Base-by-base conservation (phyloP, 257 asterid species). In the Scutellaria minor region DNA sequence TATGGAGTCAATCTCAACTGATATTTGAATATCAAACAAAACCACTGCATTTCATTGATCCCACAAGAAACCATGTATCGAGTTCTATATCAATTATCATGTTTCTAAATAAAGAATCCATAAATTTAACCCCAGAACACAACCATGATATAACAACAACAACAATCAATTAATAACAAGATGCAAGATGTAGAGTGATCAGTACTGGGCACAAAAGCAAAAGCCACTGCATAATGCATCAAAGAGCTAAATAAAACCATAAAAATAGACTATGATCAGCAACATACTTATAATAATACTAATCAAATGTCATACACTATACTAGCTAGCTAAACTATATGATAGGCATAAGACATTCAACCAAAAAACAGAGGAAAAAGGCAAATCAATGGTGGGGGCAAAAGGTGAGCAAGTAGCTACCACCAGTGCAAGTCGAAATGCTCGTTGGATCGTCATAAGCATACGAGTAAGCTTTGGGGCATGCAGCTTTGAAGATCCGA, bases 361-460 rank as follows among this genome's bases (percentile, higher is more conserved):
- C 15, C 18, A 18, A 18, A 18, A 18, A 18, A 18, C 18, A 18
- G 18, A 20, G 41, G 5, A 51, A 3, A 24, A 6, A 44, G 42
- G 20, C 42, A 1, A 37, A 8, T 20, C 79, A 83, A 76, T 83
- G 93, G 79, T 86, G 98, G 73, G 97, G 96, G 71, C 98, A 94
- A 83, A 89, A 94, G 22, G 97, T 87, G 87, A 94, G 76, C 79
- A 94, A 72, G 64, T 94, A 94, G 85, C 60, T 86, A 1, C 88
- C 73, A 6, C 90, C 96, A 6, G 90, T 93, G 91, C 98, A 93
- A 76, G 98, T 93, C 24, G 98, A 74, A 55, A 93, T 86, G 80
- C 96, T 89, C 27, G 98, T 91, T 70, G 98, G 98, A 81, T 93
- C 98, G 73, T 93, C 98, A 59, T 89, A 93, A 2, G 98, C 98